Evolutionary conservation across 345 rosid genomes (phyloP).

Genomic region (Eucalyptus pauciflora): DNA sequence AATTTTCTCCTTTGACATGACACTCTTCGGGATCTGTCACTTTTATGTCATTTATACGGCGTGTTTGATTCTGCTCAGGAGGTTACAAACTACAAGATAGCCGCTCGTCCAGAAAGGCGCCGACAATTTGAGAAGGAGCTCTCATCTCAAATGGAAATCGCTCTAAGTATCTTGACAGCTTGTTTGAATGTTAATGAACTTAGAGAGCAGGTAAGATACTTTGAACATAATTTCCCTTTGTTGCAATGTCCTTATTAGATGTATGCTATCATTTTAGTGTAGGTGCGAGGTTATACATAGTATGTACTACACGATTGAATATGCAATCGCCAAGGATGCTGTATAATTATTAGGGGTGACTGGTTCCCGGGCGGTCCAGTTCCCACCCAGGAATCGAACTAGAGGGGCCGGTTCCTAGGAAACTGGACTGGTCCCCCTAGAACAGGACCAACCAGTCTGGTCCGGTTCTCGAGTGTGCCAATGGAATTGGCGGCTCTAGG

Average conservation of each 20-base stretch:
- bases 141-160: constrained; percentile 76
- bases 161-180: constrained; percentile 68
- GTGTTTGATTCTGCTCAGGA: constrained; percentile 34
- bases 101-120: constrained; percentile 96
- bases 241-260: background rate
- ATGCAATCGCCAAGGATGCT: background rate
- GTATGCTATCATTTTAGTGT: background rate
- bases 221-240: background rate
- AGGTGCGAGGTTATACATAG: background rate
- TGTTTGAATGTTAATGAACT: constrained; percentile 72
- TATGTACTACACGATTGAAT: background rate
- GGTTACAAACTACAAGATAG: constrained; percentile 91
- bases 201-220: constrained; percentile 70
- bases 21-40: background rate
- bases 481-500: constrained; percentile 28
- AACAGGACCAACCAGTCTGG: background rate
- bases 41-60: background rate
- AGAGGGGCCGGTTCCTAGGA: background rate
- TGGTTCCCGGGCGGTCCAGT: background rate
- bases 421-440: background rate
- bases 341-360: background rate
- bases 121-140: constrained; percentile 92
- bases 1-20: background rate
- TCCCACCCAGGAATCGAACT: background rate
- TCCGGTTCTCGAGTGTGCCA: background rate